A percentile compares a stretch with the other conserved stretches of the same genome.
phyloP scores from a whole-genome alignment of 2,329 filamentous ascomycete genomes.

The Diaporthe destruens region DNA sequence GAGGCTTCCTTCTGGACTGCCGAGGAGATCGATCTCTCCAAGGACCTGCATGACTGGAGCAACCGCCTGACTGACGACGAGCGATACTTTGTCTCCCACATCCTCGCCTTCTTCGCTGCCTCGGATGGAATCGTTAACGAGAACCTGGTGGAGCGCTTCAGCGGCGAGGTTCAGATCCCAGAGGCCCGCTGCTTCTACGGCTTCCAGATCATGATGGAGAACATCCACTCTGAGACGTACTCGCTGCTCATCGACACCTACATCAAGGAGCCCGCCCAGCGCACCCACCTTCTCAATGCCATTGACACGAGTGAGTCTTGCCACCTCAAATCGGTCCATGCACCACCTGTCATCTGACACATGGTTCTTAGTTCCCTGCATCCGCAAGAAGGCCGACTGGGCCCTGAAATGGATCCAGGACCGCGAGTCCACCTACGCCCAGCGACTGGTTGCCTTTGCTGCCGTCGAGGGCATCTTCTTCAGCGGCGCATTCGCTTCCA shows the following conservation, averaged over 20 bases:
- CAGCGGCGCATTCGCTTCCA: conserved; percentile 96
- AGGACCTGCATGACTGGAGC: conserved; percentile 99
- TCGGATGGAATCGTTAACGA: conserved; percentile 99
- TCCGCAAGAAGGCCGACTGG: conserved; percentile 99
- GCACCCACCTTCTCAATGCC: conserved; percentile 95
- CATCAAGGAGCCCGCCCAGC: conserved; percentile 97
- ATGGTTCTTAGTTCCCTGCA: conserved; percentile 82
- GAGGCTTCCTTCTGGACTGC: conserved; percentile 99
- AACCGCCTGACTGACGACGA: conserved; percentile 97
- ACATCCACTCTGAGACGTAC: conserved; percentile 99
- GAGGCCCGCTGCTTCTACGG: conserved; percentile 99
- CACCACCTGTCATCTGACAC: conserved; percentile 69
- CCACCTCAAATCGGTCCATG: conserved; percentile 59
- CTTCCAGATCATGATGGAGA: conserved; percentile 99
- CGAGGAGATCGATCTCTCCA: conserved; percentile 98
- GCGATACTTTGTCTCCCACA: conserved; percentile 98
- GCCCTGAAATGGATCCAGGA: conserved; percentile 95
- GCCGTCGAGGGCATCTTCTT: conserved; percentile 99
- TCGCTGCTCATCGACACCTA: conserved; percentile 99
- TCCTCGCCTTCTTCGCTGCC: conserved; percentile 98
- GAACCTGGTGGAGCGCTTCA: conserved; percentile 98
- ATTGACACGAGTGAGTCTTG: conserved; percentile 92
- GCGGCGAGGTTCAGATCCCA: conserved; percentile 93
- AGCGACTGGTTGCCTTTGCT: conserved; percentile 95
- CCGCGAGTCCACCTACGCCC: conserved; percentile 92